Conservation (phyloP, 2,329 filamentous ascomycete species). For the Trichoderma atroviride region DNA sequence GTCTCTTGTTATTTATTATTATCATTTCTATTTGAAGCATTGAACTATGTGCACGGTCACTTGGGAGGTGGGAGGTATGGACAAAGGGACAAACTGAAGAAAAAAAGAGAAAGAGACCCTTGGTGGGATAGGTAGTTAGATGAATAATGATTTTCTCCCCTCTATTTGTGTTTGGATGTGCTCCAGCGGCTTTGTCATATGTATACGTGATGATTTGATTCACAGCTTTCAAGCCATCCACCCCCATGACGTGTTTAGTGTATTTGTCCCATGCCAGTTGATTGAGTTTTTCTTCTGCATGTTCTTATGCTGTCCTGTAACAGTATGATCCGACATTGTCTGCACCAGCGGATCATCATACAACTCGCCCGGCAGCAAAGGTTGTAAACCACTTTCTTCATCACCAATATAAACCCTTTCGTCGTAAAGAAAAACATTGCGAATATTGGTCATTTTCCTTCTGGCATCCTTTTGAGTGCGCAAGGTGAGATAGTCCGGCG, state of each 20-base stretch:
- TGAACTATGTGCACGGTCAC: constrained; percentile 45
- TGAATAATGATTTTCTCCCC: constrained; percentile 61
- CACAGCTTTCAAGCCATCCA: constrained; percentile 27
- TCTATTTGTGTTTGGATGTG: constrained; percentile 44
- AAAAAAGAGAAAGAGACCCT: constrained; percentile 40
- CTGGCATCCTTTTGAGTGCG: neutral
- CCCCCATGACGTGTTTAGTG: constrained; percentile 30
- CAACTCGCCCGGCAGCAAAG: neutral
- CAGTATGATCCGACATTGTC: neutral
- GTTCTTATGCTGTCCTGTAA: neutral
- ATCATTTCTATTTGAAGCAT: constrained; percentile 43
- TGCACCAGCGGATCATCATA: neutral
- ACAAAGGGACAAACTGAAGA: constrained; percentile 36
- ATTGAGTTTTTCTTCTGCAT: neutral
- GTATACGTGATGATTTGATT: neutral
- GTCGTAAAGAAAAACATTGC: neutral
- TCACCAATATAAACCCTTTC: too few species aligned
- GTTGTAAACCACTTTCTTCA: neutral
- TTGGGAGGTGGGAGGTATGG: constrained; percentile 46
- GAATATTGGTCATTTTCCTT: neutral
- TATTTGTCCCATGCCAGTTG: constrained; percentile 29
- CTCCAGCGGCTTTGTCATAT: neutral
- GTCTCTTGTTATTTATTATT: neutral
- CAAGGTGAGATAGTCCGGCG: neutral
- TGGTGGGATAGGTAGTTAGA: constrained; percentile 41